Base-by-base conservation (phyloP, 208 protist species). In the Acanthamoeba triangularis region DNA sequence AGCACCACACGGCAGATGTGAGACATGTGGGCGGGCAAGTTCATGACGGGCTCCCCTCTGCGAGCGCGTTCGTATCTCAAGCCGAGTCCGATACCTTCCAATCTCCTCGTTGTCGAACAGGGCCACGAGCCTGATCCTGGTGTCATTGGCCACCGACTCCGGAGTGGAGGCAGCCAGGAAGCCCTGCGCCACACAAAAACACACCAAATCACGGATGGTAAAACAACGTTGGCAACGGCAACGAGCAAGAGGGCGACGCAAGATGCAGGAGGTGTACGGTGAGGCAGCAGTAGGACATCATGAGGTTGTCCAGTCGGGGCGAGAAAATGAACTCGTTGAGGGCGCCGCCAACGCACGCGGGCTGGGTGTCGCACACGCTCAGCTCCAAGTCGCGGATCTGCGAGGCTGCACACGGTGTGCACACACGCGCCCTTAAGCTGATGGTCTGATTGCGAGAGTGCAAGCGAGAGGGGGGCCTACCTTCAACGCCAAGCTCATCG, bases 311-410 rank as follows among this genome's bases (percentile, higher is more conserved):
- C 41, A 99, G 93, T 72, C 99, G 97, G 37, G 99, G 97, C 13
- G 99, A 97, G 93, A 99, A 99, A 90, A 99, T 98, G 96, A 99
- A 99, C 96, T 99, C 99, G 88, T 99, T 96, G 67, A 97, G 95
- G 23, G 97, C 96, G 30, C 99, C 99, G 65, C 99, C 99, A 74
- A 99, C 97, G 33, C 94, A 94, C 11, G 98, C 97, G 20, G 97
- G 96, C 90, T 99, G 99, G 0, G 98, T 98, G 96, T 99, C 99
- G 76, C 98, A 98, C 16, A 99, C 95, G 72, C 97, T 99, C 28
- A 99, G 95, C 78, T 99, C 99, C 96, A 99, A 99, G 95, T 99
- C 99, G 11, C 98, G 72, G 96, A 99, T 99, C 91, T 99, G 98
- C 4, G 97, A 96, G 13, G 88, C 90, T 97, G 97, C 30, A 49